phyloP scores from a whole-genome alignment of 2,329 filamentous ascomycete genomes.

The Clonostachys solani region DNA sequence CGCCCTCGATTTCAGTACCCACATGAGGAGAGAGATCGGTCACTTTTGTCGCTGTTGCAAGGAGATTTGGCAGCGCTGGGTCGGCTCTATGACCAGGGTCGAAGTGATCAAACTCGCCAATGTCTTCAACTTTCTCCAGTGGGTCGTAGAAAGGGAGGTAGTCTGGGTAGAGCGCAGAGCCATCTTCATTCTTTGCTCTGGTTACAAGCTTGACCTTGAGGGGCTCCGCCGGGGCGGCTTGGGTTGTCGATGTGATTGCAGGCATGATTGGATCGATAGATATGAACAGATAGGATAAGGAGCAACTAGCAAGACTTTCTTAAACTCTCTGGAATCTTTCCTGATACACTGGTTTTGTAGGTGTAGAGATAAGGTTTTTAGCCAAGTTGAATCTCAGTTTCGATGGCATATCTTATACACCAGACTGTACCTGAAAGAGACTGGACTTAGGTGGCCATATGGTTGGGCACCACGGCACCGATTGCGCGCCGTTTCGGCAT shows the following conservation, averaged over 20 bases:
- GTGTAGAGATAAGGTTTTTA: too few relatives aligned
- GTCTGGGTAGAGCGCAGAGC: not conserved
- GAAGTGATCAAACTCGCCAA: slow-evolving; percentile 34
- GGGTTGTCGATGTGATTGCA: not conserved
- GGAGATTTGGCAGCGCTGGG: slow-evolving; percentile 14
- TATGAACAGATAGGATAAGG: too few relatives aligned
- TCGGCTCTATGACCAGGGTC: slow-evolving; percentile 50
- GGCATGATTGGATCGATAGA: too few relatives aligned
- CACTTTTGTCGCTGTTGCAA: slow-evolving; percentile 8
- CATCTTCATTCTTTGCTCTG: not conserved
- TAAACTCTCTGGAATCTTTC: too few relatives aligned
- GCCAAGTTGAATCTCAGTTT: too few relatives aligned
- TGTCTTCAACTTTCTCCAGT: slow-evolving; percentile 5
- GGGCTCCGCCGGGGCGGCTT: not conserved
- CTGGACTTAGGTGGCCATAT: too few relatives aligned
- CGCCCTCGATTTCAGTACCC: slow-evolving; percentile 33
- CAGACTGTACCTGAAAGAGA: too few relatives aligned
- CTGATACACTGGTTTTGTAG: too few relatives aligned
- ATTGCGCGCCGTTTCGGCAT: too few relatives aligned
- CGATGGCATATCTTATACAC: too few relatives aligned
- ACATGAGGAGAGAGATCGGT: slow-evolving; percentile 13
- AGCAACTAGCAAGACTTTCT: too few relatives aligned
- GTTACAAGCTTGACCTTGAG: not conserved
- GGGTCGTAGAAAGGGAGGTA: slow-evolving; percentile 2
- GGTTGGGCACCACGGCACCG: too few relatives aligned